phyloP scores from a whole-genome alignment of 164 flowering plant species.

The Piper betle region DNA sequence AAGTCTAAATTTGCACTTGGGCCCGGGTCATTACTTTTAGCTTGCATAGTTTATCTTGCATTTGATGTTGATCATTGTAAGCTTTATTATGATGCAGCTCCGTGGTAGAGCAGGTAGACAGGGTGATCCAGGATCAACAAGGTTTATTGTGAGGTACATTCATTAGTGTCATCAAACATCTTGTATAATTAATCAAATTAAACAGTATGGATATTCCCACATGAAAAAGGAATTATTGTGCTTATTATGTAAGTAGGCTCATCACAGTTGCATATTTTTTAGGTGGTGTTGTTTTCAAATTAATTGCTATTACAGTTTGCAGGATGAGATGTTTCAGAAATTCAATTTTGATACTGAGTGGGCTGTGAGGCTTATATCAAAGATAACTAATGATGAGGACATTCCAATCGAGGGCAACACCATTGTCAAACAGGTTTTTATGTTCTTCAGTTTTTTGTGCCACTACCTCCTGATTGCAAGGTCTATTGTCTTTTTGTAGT shows the following conservation, averaged over 20 bases:
- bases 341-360: constrained; percentile 91
- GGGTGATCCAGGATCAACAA: constrained; percentile 98
- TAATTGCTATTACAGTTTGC: constrained; percentile 39
- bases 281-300: neutral
- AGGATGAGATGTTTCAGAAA: constrained; percentile 98
- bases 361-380: constrained; percentile 86
- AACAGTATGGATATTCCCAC: neutral
- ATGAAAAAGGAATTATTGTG: neutral
- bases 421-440: constrained; percentile 67
- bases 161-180: no score
- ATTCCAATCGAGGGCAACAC: constrained; percentile 77
- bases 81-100: constrained; percentile 33
- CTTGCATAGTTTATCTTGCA: no score
- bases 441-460: neutral
- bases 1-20: no score
- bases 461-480: neutral
- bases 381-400: constrained; percentile 68
- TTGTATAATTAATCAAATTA: neutral
- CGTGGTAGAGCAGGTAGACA: constrained; percentile 99
- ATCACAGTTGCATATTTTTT: neutral
- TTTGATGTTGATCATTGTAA: neutral
- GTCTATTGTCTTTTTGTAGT: neutral
- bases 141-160: constrained; percentile 92
- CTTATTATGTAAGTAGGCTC: neutral
- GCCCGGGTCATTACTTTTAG: no score